Evolutionary conservation across 2,329 filamentous ascomycete species (phyloP), one percentile per base, ranked within the genome.

Genomic region (Ceratocystis cacaofunesta): DNA sequence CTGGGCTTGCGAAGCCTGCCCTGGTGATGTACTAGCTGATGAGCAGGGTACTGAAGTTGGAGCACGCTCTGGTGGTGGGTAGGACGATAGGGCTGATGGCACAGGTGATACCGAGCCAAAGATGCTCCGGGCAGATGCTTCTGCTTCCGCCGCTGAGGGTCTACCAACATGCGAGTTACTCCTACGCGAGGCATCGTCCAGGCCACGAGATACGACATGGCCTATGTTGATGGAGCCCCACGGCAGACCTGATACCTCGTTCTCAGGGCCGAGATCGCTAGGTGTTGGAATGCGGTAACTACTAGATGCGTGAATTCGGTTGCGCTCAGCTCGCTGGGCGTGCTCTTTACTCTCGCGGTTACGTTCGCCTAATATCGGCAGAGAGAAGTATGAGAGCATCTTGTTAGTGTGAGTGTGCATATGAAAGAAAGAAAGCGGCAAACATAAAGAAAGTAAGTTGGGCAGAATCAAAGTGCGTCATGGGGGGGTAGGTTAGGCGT

Each of bases 171-270:
- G 72, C 7, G 74, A 73, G 69, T 76, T 78, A 67, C 76, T 77
- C 7, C 76, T 76, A 41, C 75, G 74, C 69, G 77, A 78, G 67
- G 78, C 75, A 6, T 74, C 74, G 69, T 81, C 80, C 70, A 82
- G 79, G 58, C 81, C 81, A 62, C 77, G 75, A 6, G 78, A 73
- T 0, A 83, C 73, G 30, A 82, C 76, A 69, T 80, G 78, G 48
- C 76, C 79, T 74, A 90, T 79, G 68, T 80, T 87, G 69, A 89
- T 74, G 22, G 85, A 81, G 44, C 88, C 88, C 88, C 87, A 90
- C 0, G 87, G 87, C 2, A 90, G 76, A 0, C 87, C 87, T 0
- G 85, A 85, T 2, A 83, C 78, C 12, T 81, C 78, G 44, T 75
- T 70, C 61, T 81, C 79, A 44, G 67, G 74, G 74, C 58, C 63